Evolutionary conservation across 495 filamentous ascomycete species (phyloP).

Genomic region (Talaromyces nanjingensis): DNA sequence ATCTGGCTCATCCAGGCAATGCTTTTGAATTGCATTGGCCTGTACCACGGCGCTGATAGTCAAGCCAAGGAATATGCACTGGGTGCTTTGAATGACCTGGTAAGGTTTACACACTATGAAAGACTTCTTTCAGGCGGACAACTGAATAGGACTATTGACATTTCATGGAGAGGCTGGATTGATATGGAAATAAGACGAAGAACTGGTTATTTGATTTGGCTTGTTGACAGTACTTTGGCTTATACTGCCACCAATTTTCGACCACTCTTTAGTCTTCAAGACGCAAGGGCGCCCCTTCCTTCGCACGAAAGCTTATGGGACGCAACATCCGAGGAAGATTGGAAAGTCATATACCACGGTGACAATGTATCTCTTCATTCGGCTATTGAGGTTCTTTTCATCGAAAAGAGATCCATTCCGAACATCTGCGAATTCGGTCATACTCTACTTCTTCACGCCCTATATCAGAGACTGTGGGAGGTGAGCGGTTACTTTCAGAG

Average conservation of each 20-base stretch:
- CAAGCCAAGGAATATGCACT: conserved; percentile 20
- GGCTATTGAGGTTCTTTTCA: conserved; percentile 39
- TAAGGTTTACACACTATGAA: conserved; percentile 21
- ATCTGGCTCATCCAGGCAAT: conserved; percentile 33
- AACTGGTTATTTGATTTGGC: conserved; percentile 41
- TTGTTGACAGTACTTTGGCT: conserved; percentile 39
- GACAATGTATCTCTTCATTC: conserved; percentile 34
- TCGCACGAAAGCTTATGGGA: conserved; percentile 43
- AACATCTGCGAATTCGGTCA: conserved; percentile 41
- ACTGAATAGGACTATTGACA: background rate
- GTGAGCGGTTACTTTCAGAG: conserved; percentile 40
- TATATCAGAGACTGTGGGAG: conserved; percentile 47
- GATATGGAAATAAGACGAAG: conserved; percentile 29
- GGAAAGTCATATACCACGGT: conserved; percentile 28
- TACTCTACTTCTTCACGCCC: conserved; percentile 41
- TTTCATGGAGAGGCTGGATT: conserved; percentile 4
- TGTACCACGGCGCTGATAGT: conserved; percentile 30
- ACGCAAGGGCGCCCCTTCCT: conserved; percentile 36
- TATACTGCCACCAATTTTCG: conserved; percentile 32
- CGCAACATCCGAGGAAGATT: conserved; percentile 26
- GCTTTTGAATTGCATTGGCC: conserved; percentile 35
- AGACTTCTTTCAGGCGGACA: conserved; percentile 14
- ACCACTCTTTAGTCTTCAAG: conserved; percentile 32
- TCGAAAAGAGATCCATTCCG: conserved; percentile 40
- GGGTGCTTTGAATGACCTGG: conserved; percentile 26